Percentiles rank a stretch among this genome's conserved stretches.
Conservation (phyloP, 2,329 filamentous ascomycete species). For the Calonectria crousiana region DNA sequence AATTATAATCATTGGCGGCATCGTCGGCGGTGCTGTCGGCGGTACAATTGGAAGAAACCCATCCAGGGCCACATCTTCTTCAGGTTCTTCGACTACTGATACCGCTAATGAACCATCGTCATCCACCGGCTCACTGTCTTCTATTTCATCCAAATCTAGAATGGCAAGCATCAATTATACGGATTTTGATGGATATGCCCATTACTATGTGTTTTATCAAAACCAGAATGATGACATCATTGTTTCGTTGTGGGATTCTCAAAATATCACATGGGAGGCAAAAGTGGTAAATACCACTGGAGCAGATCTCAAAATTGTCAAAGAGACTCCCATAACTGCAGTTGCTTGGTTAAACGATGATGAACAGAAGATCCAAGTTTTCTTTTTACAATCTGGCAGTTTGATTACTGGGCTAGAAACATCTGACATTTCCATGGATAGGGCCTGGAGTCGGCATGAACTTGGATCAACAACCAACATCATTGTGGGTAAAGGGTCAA, state of each 20-base stretch:
- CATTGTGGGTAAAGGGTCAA: neutral
- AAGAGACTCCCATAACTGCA: neutral
- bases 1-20: neutral
- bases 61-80: neutral
- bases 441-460: neutral
- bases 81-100: neutral
- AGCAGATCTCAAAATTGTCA: neutral
- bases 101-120: neutral
- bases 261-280: neutral
- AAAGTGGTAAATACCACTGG: neutral
- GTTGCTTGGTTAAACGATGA: neutral
- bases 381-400: neutral
- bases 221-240: neutral
- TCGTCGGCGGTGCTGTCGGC: neutral
- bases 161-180: neutral
- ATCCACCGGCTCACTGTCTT: neutral
- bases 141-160: neutral
- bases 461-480: neutral
- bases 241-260: neutral
- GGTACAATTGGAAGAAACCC: neutral
- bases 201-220: neutral
- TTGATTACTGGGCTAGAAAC: neutral
- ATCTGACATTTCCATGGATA: neutral
- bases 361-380: neutral
- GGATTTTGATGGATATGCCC: neutral